Base-by-base conservation (phyloP, 2,329 filamentous ascomycete species). In the Fusarium sp. region DNA sequence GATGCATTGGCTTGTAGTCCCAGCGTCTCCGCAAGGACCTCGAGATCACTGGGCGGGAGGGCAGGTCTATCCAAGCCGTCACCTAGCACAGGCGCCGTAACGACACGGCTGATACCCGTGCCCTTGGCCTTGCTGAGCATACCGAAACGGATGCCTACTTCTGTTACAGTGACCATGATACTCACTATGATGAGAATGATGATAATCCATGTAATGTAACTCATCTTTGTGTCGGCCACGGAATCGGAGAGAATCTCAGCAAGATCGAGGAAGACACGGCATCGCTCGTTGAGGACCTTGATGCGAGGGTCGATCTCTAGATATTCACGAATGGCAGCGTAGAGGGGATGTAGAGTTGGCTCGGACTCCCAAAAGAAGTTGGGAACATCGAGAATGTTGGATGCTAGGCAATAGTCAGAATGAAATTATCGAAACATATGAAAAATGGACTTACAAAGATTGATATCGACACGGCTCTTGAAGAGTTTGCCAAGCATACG, bases 291-390 rank as follows among this genome's bases (percentile, higher is more conserved):
- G 68, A 99, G 90, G 23, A 98, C 94, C 79, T 96, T 93, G 77
- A 97, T 97, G 55, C 96, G 93, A 9, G 92, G 93, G 75, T 97
- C 95, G 78, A 99, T 98, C 76, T 99, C 96, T 63, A 99, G 90
- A 76, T 99, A 99, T 78, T 98, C 96, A 73, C 96, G 92, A 50
- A 98, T 93, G 62, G 94, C 96, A 61, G 89, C 90, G 82, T 99
- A 99, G 27, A 99, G 89, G 1, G 96, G 96, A 77, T 97, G 93
- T 0, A 99, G 85, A 0, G 93, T 97, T 19, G 96, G 96, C 77
- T 99, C 96, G 13, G 92, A 92, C 78, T 98, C 94, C 96, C 96
- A 99, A 85, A 98, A 97, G 85, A 97, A 97, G 77, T 95, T 96
- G 63, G 95, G 95, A 1, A 96, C 93, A 78, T 97, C 94, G 59